Base-by-base conservation (phyloP, 106 monocot genomes). In the Narthecium ossifragum region DNA sequence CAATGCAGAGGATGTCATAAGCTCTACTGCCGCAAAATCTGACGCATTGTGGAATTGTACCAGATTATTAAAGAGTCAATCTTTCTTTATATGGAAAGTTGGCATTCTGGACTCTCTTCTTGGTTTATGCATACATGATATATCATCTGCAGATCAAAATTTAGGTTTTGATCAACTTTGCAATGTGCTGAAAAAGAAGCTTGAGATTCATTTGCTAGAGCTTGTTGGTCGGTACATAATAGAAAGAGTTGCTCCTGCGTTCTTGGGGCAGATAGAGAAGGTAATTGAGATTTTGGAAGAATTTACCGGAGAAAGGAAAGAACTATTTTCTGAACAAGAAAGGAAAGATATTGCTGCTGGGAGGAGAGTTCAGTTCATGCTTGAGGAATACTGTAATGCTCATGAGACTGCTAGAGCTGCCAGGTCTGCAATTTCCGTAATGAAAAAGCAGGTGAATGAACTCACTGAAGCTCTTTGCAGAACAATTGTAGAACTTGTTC, bases 11-110 rank as follows among this genome's bases (percentile, higher is more conserved):
- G 70, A 77, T 62, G 4, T 75, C 3, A 12, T 72, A 9, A 48
- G 62, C 50, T 69, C 73, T 23, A 59, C 72, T 46, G 69, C 69
- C 77, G 67, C 80, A 70, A 10, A 66, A 9, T 83, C 78, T 50
- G 75, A 80, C 41, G 68, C 78, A 56, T 39, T 77, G 9, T 86
- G 86, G 90, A 75, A 69, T 31, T 78, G 70, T 57, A 47, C 60
- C 26, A 66, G 67, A 47, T 62, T 87, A 51, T 61, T 88, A 40
- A 79, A 73, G 47, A 66, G 60, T 27, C 87, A 81, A 64, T 66
- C 79, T 67, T 98, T 88, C 59, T 91, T 98, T 75, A 71, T 90
- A 24, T 98, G 98, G 98, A 91, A 98, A 75, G 55, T 98, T 68
- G 51, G 74, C 61, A 51, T 87, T 55, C 33, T 98, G 73, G 86